phyloP scores from a whole-genome alignment of 306 rosid species.

The Quercus wislizeni region DNA sequence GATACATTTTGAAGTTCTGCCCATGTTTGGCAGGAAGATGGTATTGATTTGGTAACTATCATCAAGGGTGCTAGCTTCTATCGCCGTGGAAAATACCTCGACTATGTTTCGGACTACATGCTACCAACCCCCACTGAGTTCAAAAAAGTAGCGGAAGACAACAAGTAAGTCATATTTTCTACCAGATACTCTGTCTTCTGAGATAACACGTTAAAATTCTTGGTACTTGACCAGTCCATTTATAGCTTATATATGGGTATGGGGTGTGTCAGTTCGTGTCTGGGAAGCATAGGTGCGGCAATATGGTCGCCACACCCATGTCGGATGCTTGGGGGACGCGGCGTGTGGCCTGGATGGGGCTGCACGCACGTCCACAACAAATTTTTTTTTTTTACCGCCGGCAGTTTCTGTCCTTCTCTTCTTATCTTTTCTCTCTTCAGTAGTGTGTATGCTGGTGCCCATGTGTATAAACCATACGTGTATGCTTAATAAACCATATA shows the following conservation, averaged over 20 bases:
- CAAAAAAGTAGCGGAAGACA: constrained; percentile 29
- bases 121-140: constrained; percentile 60
- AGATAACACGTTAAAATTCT: neutral
- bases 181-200: neutral
- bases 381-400: no score
- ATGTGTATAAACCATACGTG: no score
- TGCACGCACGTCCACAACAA: no score
- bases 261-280: neutral
- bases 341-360: no score
- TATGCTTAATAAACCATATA: no score
- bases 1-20: neutral
- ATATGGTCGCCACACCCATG: no score
- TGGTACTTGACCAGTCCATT: neutral
- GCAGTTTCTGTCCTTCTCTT: no score
- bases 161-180: constrained; percentile 34
- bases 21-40: constrained; percentile 61
- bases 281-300: no score
- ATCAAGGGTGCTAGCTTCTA: constrained; percentile 67
- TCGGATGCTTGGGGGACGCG: no score
- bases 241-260: neutral
- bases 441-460: no score
- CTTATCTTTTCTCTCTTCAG: no score
- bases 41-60: constrained; percentile 57
- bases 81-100: constrained; percentile 63
- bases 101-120: constrained; percentile 67